A percentile compares a stretch with the other conserved stretches of the same genome.
Conservation (phyloP, 176 grass and related monocot species). For the Oryza officinalis region DNA sequence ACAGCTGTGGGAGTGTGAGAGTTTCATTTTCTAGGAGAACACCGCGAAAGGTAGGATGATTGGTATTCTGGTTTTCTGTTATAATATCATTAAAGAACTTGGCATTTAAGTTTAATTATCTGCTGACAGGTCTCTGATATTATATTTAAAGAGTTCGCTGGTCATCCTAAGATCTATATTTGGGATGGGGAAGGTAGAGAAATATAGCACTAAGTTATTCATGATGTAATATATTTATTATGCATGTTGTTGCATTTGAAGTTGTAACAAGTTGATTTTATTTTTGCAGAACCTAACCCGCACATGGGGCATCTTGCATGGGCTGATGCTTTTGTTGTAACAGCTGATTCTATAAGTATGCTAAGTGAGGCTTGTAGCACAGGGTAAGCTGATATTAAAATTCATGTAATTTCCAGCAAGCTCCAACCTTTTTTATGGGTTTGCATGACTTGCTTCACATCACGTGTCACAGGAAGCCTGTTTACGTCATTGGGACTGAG, state of each 20-base stretch:
- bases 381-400: conserved; percentile 48
- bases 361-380: conserved; percentile 96
- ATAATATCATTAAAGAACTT: not conserved
- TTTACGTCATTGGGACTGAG: conserved; percentile 90
- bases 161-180: conserved; percentile 79
- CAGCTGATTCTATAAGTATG: conserved; percentile 89
- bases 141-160: conserved; percentile 62
- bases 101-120: conserved; percentile 19
- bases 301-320: conserved; percentile 95
- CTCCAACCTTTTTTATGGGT: not conserved
- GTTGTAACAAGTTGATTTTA: conserved; percentile 1
- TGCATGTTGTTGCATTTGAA: not conserved
- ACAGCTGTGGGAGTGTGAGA: conserved; percentile 83
- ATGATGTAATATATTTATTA: conserved; percentile 16
- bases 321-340: conserved; percentile 95
- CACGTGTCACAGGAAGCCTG: conserved; percentile 68
- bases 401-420: conserved; percentile 4
- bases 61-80: conserved; percentile 3
- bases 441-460: conserved; percentile 37
- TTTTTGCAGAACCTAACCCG: conserved; percentile 74
- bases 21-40: conserved; percentile 91
- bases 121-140: conserved; percentile 60
- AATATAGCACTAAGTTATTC: conserved; percentile 19
- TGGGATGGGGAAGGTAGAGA: conserved; percentile 83
- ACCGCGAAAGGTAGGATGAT: conserved; percentile 61